Evolutionary conservation across 2,329 filamentous ascomycete genomes (phyloP).

Genomic region (Sporothrix sp.): DNA sequence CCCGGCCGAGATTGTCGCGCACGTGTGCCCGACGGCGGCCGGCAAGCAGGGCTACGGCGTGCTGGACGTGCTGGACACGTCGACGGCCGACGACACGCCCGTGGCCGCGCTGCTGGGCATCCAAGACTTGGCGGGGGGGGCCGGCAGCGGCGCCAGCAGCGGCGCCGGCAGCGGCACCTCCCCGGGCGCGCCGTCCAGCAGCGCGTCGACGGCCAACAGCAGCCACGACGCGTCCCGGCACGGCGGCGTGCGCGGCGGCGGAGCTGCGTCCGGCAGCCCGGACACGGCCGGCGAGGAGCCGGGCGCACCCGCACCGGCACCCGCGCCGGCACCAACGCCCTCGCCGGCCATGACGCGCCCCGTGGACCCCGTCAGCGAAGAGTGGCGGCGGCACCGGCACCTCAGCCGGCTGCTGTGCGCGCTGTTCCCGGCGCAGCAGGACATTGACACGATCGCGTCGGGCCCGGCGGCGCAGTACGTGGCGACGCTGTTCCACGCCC

Average conservation of each 20-base stretch:
- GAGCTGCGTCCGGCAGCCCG: no score
- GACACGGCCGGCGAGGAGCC: no score
- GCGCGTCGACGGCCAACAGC: constrained; percentile 13
- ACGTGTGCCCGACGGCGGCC: constrained; percentile 9
- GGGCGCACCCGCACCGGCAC: neutral
- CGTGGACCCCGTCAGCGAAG: neutral
- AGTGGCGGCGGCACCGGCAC: constrained; percentile 23
- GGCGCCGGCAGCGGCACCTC: neutral
- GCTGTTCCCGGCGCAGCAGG: constrained; percentile 27
- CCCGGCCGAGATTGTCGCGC: constrained; percentile 8
- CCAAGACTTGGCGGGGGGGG: constrained; percentile 17
- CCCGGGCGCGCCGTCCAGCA: neutral
- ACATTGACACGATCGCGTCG: constrained; percentile 25
- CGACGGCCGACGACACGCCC: constrained; percentile 23
- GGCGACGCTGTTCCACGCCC: constrained; percentile 23
- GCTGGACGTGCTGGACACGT: constrained; percentile 23
- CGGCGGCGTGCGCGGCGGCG: no score
- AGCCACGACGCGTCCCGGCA: neutral
- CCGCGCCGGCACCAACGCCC: neutral
- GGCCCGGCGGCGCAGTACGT: constrained; percentile 23
- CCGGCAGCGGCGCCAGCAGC: neutral
- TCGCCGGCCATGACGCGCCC: neutral
- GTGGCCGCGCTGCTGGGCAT: constrained; percentile 24
- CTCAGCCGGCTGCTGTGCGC: constrained; percentile 25
- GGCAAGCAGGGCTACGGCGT: constrained; percentile 15